Evolutionary conservation across 306 rosid genomes (phyloP).

Genomic region (Parietaria judaica): DNA sequence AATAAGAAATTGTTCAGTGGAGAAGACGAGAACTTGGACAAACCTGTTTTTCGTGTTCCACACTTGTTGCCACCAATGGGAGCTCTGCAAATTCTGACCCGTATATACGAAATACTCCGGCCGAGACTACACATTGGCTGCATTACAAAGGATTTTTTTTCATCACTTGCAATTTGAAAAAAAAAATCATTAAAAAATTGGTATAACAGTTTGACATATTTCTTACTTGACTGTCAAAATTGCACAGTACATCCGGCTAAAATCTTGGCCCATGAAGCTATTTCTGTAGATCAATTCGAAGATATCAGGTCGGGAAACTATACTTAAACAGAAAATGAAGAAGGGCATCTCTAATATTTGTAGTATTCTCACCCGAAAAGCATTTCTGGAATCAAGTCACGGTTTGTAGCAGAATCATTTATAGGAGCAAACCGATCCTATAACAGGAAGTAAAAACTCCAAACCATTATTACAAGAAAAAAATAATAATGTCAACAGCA

Average conservation of each 20-base stretch:
- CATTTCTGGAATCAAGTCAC: constrained; percentile 84
- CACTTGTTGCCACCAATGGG: constrained; percentile 80
- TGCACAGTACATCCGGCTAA: constrained; percentile 86
- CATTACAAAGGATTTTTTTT: constrained; percentile 8
- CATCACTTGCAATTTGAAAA: not conserved
- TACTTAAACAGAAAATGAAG: not conserved
- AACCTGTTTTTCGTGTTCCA: constrained; percentile 82
- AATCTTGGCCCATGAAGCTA: constrained; percentile 70
- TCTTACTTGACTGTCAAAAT: constrained; percentile 79
- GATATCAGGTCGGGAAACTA: not conserved
- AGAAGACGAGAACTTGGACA: not conserved
- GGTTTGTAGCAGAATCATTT: constrained; percentile 62
- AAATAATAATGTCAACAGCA: not conserved
- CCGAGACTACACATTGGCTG: constrained; percentile 64
- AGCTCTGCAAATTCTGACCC: constrained; percentile 90
- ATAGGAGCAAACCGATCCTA: constrained; percentile 92
- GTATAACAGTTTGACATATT: constrained; percentile 1
- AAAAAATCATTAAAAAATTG: not conserved
- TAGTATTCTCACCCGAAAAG: constrained; percentile 58
- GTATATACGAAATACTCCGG: constrained; percentile 79
- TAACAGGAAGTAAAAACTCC: constrained; percentile 10
- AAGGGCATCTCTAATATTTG: not conserved
- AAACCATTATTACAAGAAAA: not conserved
- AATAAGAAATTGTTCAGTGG: not conserved
- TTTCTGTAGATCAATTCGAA: constrained; percentile 38